These are phyloP conservation scores for Jatropha curcas DNA, from an alignment of 345 rosid species.

Conservation along the genomic window DNA sequence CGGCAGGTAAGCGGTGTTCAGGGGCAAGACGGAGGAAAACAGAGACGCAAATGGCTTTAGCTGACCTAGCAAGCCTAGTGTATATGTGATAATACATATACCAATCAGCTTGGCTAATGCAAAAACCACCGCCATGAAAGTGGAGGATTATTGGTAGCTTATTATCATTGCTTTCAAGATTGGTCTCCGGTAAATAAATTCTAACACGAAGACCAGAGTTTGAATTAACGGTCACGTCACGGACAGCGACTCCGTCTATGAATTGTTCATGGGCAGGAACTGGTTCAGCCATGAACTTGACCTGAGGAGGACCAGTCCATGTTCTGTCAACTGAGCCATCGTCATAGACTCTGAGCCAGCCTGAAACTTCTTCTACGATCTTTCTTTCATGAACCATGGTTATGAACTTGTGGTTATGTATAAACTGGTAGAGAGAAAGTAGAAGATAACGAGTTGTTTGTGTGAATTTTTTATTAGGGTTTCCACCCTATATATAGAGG, in stretches of 20 bases:
- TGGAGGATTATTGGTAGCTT: slow-evolving; percentile 33
- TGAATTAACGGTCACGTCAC: slow-evolving; percentile 38
- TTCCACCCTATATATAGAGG: not conserved
- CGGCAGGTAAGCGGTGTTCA: slow-evolving; percentile 36
- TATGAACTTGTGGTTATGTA: not conserved
- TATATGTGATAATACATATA: slow-evolving; percentile 35
- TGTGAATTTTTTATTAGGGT: not conserved
- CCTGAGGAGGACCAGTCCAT: slow-evolving; percentile 63
- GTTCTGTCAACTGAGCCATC: slow-evolving; percentile 65
- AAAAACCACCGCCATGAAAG: slow-evolving; percentile 42
- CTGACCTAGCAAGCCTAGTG: slow-evolving; percentile 16
- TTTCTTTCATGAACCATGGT: slow-evolving; percentile 36
- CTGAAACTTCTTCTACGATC: slow-evolving; percentile 57
- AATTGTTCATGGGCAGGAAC: slow-evolving; percentile 52
- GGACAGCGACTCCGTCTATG: slow-evolving; percentile 47
- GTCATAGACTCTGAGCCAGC: slow-evolving; percentile 56
- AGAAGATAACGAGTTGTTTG: not conserved
- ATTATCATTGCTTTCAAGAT: too few species aligned
- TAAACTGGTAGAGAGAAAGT: not conserved
- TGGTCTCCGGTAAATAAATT: slow-evolving; percentile 45
- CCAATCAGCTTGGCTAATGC: slow-evolving; percentile 38
- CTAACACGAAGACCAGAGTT: slow-evolving; percentile 41
- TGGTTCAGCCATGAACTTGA: slow-evolving; percentile 57
- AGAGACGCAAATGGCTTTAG: slow-evolving; percentile 20
- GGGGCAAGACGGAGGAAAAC: slow-evolving; percentile 35